phyloP scores from a whole-genome alignment of 1,284 basidiomycete species.

The Naganishia sp. region DNA sequence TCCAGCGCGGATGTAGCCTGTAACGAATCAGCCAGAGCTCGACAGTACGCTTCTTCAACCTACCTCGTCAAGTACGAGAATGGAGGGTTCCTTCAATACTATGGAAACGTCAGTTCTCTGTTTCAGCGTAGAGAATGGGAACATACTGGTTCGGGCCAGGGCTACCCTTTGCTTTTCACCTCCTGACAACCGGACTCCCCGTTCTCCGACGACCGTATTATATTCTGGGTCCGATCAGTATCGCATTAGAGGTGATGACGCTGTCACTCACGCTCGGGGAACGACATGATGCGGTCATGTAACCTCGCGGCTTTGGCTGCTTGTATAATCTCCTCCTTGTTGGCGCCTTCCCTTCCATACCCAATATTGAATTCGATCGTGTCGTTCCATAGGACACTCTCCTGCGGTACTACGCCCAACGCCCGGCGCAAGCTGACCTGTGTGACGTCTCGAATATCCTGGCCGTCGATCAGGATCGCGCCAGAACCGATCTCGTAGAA shows the following conservation, averaged over 20 bases:
- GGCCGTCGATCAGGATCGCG: constrained; percentile 70
- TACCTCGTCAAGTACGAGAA: constrained; percentile 79
- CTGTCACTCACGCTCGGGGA: constrained; percentile 65
- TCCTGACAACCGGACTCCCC: constrained; percentile 68
- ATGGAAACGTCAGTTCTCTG: background rate
- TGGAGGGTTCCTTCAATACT: constrained; percentile 73
- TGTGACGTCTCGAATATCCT: constrained; percentile 81
- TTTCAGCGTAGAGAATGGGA: background rate
- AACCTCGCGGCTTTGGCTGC: constrained; percentile 76
- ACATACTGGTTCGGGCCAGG: constrained; percentile 68
- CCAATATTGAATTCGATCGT: constrained; percentile 74
- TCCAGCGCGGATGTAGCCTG: constrained; percentile 62
- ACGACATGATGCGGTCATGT: constrained; percentile 73
- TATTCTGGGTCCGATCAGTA: constrained; percentile 39
- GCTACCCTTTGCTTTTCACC: constrained; percentile 85
- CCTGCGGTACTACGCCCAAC: constrained; percentile 81
- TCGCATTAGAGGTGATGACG: background rate
- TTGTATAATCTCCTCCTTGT: constrained; percentile 67
- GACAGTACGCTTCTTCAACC: constrained; percentile 50
- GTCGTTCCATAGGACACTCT: constrained; percentile 79
- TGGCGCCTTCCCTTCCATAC: constrained; percentile 67
- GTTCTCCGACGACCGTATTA: constrained; percentile 75
- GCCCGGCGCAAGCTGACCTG: constrained; percentile 72
- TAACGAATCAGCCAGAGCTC: constrained; percentile 46
- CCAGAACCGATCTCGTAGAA: constrained; percentile 83